A percentile compares a stretch with the other conserved stretches of the same genome.
These are phyloP conservation scores for Forsythia viridissima DNA, from an alignment of 257 asterid species.

Conservation along the genomic window DNA sequence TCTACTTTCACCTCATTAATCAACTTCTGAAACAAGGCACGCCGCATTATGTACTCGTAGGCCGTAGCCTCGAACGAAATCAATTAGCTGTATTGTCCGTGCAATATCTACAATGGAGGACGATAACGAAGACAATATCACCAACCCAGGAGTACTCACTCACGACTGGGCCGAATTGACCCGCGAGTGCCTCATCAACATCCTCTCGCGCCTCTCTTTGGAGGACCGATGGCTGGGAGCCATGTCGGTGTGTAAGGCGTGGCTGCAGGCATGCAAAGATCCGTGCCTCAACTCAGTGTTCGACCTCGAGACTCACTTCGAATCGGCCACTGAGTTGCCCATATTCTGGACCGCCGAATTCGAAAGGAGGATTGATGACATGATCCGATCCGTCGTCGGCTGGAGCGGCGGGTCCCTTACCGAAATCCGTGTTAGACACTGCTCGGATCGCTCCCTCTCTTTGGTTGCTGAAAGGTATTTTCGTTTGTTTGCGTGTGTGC, in stretches of 20 bases:
- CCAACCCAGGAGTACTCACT: slow-evolving; percentile 32
- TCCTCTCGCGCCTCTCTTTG: slow-evolving; percentile 63
- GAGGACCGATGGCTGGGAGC: slow-evolving; percentile 69
- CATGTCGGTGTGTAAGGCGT: slow-evolving; percentile 72
- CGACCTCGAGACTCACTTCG: slow-evolving; percentile 58
- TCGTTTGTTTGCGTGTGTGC: not conserved
- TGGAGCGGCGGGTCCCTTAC: slow-evolving; percentile 64
- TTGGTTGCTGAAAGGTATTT: slow-evolving; percentile 64
- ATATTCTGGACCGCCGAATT: slow-evolving; percentile 64
- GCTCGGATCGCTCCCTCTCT: slow-evolving; percentile 70
- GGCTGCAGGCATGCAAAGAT: slow-evolving; percentile 72
- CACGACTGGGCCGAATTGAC: slow-evolving; percentile 81
- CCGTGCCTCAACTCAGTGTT: slow-evolving; percentile 63
- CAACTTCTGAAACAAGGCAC: slow-evolving; percentile 7
- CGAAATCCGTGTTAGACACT: slow-evolving; percentile 70
- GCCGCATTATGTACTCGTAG: too few relatives aligned
- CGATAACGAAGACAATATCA: slow-evolving; percentile 24
- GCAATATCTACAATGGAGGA: slow-evolving; percentile 39
- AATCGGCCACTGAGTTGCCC: slow-evolving; percentile 51
- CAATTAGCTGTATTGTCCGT: not conserved
- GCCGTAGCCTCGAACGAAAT: not conserved
- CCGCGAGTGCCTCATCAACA: slow-evolving; percentile 70
- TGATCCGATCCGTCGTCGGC: slow-evolving; percentile 60
- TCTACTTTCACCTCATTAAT: too few relatives aligned
- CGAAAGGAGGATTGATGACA: slow-evolving; percentile 65